phyloP scores from a whole-genome alignment of 371 early-diverging fungal species.

The Funneliformis caledonium region DNA sequence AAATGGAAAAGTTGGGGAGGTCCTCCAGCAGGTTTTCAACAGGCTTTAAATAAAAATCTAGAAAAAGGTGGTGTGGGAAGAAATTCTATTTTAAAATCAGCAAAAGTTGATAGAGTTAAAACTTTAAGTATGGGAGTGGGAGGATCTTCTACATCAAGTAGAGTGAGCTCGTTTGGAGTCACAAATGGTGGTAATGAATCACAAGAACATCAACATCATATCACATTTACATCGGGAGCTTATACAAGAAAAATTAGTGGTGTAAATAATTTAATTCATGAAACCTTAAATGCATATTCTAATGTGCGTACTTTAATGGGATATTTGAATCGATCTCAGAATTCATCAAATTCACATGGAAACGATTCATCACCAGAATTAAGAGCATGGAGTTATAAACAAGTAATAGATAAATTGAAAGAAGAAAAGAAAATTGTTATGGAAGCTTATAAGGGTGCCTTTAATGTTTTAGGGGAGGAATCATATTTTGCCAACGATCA shows the following conservation, averaged over 20 bases:
- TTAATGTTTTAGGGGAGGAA: slow-evolving; percentile 8
- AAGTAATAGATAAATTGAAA: slow-evolving; percentile 25
- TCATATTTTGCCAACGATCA: not conserved
- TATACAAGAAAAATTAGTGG: not conserved
- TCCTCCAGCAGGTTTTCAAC: slow-evolving; percentile 25
- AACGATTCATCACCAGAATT: not conserved
- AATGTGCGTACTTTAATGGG: slow-evolving; percentile 33
- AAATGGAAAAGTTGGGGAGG: slow-evolving; percentile 38
- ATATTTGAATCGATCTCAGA: not conserved
- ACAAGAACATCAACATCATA: not conserved
- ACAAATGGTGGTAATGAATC: not conserved
- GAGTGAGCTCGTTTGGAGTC: not conserved
- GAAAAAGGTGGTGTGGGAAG: not conserved
- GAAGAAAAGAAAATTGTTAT: slow-evolving; percentile 18
- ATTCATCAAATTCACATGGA: not conserved
- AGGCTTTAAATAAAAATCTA: not conserved
- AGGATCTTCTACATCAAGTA: not conserved
- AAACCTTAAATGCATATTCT: slow-evolving; percentile 17
- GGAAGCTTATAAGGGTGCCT: slow-evolving; percentile 1
- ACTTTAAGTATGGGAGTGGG: not conserved
- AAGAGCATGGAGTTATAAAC: slow-evolving; percentile 25
- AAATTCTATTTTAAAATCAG: not conserved
- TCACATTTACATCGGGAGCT: not conserved
- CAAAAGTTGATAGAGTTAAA: not conserved
- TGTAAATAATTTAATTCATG: slow-evolving; percentile 1